Percentiles rank a stretch among this genome's conserved stretches.
Conservation (phyloP, 2,329 filamentous ascomycete species). For the Magnaporthales sp. region DNA sequence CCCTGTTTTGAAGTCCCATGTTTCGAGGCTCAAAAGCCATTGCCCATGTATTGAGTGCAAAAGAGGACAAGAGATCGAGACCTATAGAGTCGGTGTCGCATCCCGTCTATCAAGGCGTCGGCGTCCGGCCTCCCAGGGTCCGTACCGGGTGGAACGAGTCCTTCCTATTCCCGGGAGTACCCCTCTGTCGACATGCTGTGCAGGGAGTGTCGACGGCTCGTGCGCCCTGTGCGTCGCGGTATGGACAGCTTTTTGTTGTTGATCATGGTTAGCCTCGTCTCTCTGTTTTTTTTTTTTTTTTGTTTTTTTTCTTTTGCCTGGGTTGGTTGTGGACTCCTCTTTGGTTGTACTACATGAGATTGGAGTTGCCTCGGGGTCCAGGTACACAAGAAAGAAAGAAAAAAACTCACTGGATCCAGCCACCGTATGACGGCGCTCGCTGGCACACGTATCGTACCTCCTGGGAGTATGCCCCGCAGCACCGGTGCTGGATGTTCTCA, state of each 20-base stretch:
- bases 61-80: not conserved
- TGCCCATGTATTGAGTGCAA: not conserved
- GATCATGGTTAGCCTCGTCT: not conserved
- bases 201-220: not conserved
- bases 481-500: slow-evolving; percentile 3
- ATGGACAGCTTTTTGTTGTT: slow-evolving; percentile 1
- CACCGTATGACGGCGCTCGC: not conserved
- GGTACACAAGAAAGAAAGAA: not conserved
- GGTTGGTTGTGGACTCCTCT: not conserved
- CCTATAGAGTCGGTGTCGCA: not conserved
- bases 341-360: not conserved
- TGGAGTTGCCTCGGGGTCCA: not conserved
- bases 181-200: not conserved
- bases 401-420: slow-evolving; percentile 1
- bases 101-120: not conserved
- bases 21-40: not conserved
- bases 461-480: slow-evolving; percentile 1
- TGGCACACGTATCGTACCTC: not conserved
- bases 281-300: not conserved
- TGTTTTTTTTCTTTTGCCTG: not conserved
- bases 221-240: not conserved
- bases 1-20: not conserved
- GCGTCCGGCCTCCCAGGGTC: not conserved
- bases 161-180: not conserved
- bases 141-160: not conserved